A percentile compares a stretch with the other conserved stretches of the same genome.
These are phyloP conservation scores for Grammothele lineata DNA, from an alignment of 768 basidiomycete species.

Conservation along the genomic window DNA sequence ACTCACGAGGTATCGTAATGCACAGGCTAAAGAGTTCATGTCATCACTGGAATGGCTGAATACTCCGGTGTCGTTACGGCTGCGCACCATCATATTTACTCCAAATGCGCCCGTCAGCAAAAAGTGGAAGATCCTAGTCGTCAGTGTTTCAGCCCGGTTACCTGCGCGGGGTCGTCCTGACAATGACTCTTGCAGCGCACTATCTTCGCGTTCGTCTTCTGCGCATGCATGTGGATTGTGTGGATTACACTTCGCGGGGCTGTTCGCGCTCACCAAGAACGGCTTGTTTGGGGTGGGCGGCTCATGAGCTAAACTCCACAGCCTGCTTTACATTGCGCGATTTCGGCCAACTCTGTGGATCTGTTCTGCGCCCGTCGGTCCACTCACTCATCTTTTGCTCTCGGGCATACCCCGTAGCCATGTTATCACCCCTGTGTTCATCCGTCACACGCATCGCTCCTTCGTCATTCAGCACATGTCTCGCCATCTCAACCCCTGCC, in stretches of 20 bases:
- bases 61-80: conserved; percentile 73
- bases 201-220: conserved; percentile 52
- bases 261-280: conserved; percentile 68
- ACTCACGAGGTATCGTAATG: no score
- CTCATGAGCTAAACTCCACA: conserved; percentile 64
- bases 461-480: no score
- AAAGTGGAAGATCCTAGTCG: conserved; percentile 64
- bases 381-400: no score
- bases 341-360: no score
- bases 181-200: conserved; percentile 19
- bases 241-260: conserved; percentile 64
- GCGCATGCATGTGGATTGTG: conserved; percentile 54
- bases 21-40: conserved; percentile 63
- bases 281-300: conserved; percentile 76
- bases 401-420: no score
- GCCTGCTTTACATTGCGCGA: no score
- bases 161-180: background rate
- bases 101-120: conserved; percentile 66
- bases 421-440: no score
- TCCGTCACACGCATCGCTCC: no score
- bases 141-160: conserved; percentile 23
- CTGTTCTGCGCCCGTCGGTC: no score
- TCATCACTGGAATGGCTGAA: conserved; percentile 69
- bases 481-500: no score
- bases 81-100: conserved; percentile 72